Evolutionary conservation across 345 rosid genomes (phyloP), one percentile per base, ranked within the genome.

Genomic region (Gossypium sturtianum): DNA sequence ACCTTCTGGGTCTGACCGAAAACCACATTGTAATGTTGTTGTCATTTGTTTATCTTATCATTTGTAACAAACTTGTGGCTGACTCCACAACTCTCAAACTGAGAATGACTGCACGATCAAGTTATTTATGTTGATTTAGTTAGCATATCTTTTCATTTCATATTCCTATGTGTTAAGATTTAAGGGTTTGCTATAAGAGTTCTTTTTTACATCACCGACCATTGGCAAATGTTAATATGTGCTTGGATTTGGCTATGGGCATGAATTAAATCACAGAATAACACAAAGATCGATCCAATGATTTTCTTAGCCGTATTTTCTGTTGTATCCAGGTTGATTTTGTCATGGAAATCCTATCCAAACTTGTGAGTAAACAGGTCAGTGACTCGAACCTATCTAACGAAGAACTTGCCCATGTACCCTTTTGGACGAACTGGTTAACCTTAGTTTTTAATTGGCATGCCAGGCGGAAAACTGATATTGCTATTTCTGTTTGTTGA

Each of bases 321-420:
- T 67, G 45, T 57, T 74, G 63, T 56, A 23, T 73, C 77, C 84
- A 95, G 99, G 99, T 95, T 79, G 96, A 93, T 83, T 95, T 95
- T 82, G 96, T 95, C 56, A 93, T 95, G 99, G 97, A 90, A 83
- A 85, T 95, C 74, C 90, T 93, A 65, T 91, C 97, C 76, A 95
- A 91, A 88, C 93, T 93, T 77, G 98, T 95, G 56, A 87, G 77
- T 62, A 90, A 86, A 84, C 96, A 95, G 99, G 99, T 95, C 82
- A 72, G 79, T 51, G n/a, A 58, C 70, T 20, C 23, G 41, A 51
- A 19, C 59, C 25, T 49, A 19, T 72, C 68, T 59, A 59, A 59
- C 1, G 2, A 23, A 58, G 63, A 58, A 45, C 54, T n/a, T 70
- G 11, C n/a, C 45, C 12, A 5, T 3, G 13, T 3, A 3, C 29